Percentiles rank a stretch among this genome's conserved stretches.
Conservation (phyloP, 2,329 filamentous ascomycete species). For the Botrytis medusae region DNA sequence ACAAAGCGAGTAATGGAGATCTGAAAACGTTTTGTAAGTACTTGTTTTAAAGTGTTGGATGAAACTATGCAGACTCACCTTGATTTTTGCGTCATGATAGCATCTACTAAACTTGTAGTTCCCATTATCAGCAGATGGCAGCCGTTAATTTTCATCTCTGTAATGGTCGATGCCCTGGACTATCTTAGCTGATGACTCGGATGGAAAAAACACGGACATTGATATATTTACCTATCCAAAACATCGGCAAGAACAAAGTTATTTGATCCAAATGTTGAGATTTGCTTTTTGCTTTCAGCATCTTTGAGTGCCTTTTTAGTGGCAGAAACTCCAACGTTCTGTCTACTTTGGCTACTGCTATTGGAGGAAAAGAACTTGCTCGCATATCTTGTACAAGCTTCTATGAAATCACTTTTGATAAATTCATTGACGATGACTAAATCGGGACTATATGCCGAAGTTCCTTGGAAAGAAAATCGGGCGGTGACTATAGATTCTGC, state of each 20-base stretch:
- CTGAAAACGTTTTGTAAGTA: background rate
- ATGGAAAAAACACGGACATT: background rate
- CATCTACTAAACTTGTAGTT: background rate
- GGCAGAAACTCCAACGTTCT: background rate
- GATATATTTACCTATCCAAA: background rate
- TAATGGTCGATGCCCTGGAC: background rate
- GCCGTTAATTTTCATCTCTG: background rate
- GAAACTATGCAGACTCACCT: background rate
- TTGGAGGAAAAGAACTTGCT: background rate
- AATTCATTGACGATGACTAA: background rate
- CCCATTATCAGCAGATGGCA: background rate
- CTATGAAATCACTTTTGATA: background rate
- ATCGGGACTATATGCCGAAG: background rate
- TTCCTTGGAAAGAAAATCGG: background rate
- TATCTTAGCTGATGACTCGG: background rate
- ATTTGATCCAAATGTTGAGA: background rate
- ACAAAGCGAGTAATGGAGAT: background rate
- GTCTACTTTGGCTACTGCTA: background rate
- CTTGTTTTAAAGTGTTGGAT: background rate
- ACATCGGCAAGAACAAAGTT: background rate
- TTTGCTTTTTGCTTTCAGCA: background rate
- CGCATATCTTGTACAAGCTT: background rate
- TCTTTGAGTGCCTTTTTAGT: background rate
- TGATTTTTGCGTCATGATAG: background rate
- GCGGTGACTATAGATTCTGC: background rate